Evolutionary conservation across 2,329 filamentous ascomycete genomes (phyloP), one percentile per base, ranked within the genome.

Genomic region (Sporothrix globosa): DNA sequence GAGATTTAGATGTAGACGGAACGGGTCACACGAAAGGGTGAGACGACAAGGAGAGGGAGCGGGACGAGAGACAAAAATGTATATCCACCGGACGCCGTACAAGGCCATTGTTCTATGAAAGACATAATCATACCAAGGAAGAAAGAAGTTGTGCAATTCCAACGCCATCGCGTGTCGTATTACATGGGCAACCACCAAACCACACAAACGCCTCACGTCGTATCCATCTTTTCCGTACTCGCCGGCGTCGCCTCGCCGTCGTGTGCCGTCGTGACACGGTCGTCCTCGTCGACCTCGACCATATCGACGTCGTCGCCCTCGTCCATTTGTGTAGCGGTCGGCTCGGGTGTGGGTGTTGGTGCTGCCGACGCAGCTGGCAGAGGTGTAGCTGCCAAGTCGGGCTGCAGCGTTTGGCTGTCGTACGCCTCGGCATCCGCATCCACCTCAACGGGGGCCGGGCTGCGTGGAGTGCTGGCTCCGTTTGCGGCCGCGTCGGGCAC

Each of bases 141-240:
- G 21, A n/a, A 24, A 9, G 24, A 30, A 34, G 46, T 24, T 11
- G 44, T 19, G 21, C 21, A 21, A 61, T 44, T 10, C 10, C 3
- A 21, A 41, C 39, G 30, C 10, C n/a, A n/a, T 39, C 56, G 13
- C n/a, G 5, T 41, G 34, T 24, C 24, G 48, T 30, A 52, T 17
- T 65, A 56, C 58, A 69, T 39, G 52, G 48, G 27, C 27, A 61
- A 67, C 61, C 70, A 14, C 17, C 27, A 30, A 30, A 60, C 34
- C 3, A 7, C 52, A 4, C 11, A 19, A 19, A 19, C 44, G 17
- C 10, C 67, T 73, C 71, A 81, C 14, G 80, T 84, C 75, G 82
- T 92, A 81, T 92, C 91, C 91, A 92, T 93, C 76, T 83, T 86
- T 74, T 91, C 77, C 50, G 77, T 50, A 10, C 11, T 30, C 5